These are phyloP conservation scores for Effrenium voratum DNA, from an alignment of 73 alveolate genomes.

Conservation along the genomic window DNA sequence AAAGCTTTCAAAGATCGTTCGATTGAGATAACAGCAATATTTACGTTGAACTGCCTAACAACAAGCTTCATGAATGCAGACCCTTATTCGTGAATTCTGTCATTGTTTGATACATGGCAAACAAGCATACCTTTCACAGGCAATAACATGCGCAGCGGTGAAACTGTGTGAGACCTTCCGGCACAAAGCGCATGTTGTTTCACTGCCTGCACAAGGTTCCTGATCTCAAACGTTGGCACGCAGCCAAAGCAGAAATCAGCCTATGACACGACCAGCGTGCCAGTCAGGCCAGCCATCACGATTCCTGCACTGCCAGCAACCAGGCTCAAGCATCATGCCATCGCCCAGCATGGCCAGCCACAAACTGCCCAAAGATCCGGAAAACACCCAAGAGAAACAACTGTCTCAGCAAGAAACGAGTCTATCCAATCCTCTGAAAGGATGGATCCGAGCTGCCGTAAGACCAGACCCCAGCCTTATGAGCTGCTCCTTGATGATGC, in stretches of 20 bases:
- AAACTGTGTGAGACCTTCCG: not conserved
- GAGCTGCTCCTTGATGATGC: conserved; percentile 84
- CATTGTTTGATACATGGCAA: too few relatives aligned
- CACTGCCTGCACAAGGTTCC: too few relatives aligned
- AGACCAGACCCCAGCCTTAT: not conserved
- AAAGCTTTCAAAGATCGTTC: too few relatives aligned
- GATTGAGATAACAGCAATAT: too few relatives aligned
- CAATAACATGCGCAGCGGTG: not conserved
- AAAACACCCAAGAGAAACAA: not conserved
- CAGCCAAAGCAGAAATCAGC: conserved; percentile 11
- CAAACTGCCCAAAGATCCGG: not conserved
- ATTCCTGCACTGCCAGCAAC: not conserved
- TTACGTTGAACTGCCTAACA: too few relatives aligned
- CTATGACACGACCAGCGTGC: conserved; percentile 77
- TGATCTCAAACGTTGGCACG: not conserved
- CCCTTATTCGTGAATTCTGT: too few relatives aligned
- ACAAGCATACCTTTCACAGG: too few relatives aligned
- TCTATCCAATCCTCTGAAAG: not conserved
- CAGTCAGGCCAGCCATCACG: conserved; percentile 91
- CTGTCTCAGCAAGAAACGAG: not conserved
- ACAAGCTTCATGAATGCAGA: too few relatives aligned
- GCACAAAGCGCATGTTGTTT: not conserved
- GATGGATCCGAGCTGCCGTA: not conserved
- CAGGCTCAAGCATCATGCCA: not conserved
- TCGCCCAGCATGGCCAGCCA: not conserved